Percentiles rank a stretch among this genome's conserved stretches.
These are phyloP conservation scores for Kodamaea derodonti DNA, from an alignment of 1,139 yeast species.

Conservation along the genomic window DNA sequence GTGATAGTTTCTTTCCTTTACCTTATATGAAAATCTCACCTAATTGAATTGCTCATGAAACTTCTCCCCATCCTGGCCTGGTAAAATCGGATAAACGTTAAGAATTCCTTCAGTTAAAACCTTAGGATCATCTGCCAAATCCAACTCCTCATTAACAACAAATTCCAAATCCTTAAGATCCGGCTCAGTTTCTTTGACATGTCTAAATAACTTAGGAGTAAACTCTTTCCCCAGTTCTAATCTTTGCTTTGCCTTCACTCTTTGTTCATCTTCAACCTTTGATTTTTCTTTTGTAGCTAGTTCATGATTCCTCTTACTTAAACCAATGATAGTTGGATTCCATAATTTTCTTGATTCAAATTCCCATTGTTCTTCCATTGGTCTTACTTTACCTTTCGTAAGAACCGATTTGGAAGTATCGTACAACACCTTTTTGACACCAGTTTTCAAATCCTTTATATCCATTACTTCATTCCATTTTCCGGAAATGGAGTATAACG, in stretches of 20 bases:
- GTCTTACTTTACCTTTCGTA: conserved; percentile 66
- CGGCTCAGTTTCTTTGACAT: conserved; percentile 17
- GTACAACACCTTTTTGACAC: conserved; percentile 50
- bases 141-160: conserved; percentile 54
- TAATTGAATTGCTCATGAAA: no score
- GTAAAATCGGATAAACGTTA: conserved; percentile 68
- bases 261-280: conserved; percentile 79
- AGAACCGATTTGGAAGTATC: conserved; percentile 58
- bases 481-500: conserved; percentile 67
- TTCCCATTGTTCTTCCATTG: conserved; percentile 72
- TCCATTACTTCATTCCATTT: conserved; percentile 92
- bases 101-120: conserved; percentile 52
- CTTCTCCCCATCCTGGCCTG: conserved; percentile 52
- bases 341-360: conserved; percentile 81
- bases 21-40: no score
- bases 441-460: conserved; percentile 52
- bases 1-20: no score
- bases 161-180: conserved; percentile 53
- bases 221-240: conserved; percentile 75
- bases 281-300: conserved; percentile 86
- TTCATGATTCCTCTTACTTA: conserved; percentile 70
- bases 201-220: conserved; percentile 71
- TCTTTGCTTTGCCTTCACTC: conserved; percentile 69
- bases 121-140: conserved; percentile 41
- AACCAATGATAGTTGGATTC: conserved; percentile 76